Base-by-base conservation (phyloP, 768 basidiomycete species). In the Tremella yokohamensis region DNA sequence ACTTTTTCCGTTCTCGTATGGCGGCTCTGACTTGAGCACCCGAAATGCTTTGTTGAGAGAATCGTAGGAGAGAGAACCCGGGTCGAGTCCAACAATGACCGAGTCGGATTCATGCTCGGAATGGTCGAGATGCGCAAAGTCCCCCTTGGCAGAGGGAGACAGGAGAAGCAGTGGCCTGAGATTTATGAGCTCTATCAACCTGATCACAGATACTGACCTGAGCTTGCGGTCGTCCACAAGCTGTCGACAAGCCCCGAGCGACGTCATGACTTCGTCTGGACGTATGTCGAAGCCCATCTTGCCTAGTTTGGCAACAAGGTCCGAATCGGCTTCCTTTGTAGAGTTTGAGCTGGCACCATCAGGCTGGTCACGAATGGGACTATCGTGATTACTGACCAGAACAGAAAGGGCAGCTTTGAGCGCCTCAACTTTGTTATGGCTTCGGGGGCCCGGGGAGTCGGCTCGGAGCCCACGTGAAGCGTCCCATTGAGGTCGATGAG, bases 401-500 rank as follows among this genome's bases (percentile, higher is more conserved):
- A 84, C 79, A 8, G 82, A 80, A 78, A 63, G 0, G 73, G 72
- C 9, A 80, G 57, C 0, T 60, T 56, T 0, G 73, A 64, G 0
- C 52, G 51, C 7, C 80, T 66, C 2, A 81, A 70, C 11, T 66
- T 58, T 8, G 56, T 54, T 2, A 85, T 66, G 0, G 83, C 83
- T 2, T 77, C 57, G 1, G 80, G 79, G 0, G 86, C 84, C 8
- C 77, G 69, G 0, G 79, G 78, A 0, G 81, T 85, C 0, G 85
- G 78, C 0, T 72, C 74, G 1, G 78, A 67, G 42, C 82, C 85
- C 39, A 85, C 72, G 49, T 86, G 82, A 3, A 88, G 74, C 0
- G 84, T 88, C 0, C 87, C 86, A 2, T 84, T 86, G 37, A 87
- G 80, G 63, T 87, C 86, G 52, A 87, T 80, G 18, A 87, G 81